These are phyloP conservation scores for Teratosphaeria nubilosa DNA, from an alignment of 2,329 filamentous ascomycete species.

Conservation along the genomic window DNA sequence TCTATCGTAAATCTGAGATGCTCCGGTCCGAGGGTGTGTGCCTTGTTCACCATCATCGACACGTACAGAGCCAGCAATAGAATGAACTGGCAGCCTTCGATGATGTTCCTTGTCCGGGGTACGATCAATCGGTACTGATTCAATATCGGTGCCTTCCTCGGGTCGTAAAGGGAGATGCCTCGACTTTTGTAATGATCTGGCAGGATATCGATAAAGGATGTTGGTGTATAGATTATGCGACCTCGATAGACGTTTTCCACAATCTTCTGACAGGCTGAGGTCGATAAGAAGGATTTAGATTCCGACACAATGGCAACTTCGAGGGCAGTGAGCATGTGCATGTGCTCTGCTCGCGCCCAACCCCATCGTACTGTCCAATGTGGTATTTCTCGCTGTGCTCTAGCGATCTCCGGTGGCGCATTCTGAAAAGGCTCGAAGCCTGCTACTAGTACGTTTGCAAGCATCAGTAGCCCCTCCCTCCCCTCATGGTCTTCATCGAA, in stretches of 20 bases:
- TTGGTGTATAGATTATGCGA: constrained; percentile 71
- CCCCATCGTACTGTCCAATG: constrained; percentile 35
- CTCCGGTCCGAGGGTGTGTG: constrained; percentile 35
- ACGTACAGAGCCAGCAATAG: constrained; percentile 60
- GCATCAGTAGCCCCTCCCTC: constrained; percentile 57
- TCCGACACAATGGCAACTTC: constrained; percentile 77
- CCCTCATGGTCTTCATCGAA: constrained; percentile 71
- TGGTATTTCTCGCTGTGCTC: constrained; percentile 42
- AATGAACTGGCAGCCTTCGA: constrained; percentile 66
- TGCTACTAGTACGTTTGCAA: constrained; percentile 71
- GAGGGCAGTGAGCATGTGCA: constrained; percentile 61
- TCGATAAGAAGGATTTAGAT: constrained; percentile 67
- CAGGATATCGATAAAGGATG: constrained; percentile 70
- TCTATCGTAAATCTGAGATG: constrained; percentile 32
- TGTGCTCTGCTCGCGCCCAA: constrained; percentile 35
- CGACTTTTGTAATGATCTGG: constrained; percentile 79
- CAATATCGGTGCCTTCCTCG: constrained; percentile 60
- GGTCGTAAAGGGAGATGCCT: constrained; percentile 72
- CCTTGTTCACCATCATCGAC: constrained; percentile 59
- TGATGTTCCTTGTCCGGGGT: constrained; percentile 62
- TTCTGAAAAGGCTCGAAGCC: constrained; percentile 82
- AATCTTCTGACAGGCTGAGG: constrained; percentile 70
- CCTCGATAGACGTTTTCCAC: constrained; percentile 76
- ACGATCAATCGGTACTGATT: constrained; percentile 82
- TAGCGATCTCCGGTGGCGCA: constrained; percentile 56